phyloP scores from a whole-genome alignment of 1,139 yeast species.

The Yamadazyma triangularis region DNA sequence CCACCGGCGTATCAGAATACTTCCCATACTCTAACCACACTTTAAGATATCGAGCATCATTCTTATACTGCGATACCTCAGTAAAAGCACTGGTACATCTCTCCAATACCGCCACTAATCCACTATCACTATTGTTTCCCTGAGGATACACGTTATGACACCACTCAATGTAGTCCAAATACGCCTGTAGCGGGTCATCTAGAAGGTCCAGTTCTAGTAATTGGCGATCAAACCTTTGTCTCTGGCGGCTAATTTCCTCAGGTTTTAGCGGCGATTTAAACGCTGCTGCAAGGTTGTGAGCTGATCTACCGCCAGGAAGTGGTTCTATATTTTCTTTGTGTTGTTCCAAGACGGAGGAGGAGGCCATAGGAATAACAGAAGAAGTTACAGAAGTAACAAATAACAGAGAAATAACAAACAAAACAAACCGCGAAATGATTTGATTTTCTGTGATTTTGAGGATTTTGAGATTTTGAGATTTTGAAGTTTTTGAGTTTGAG shows the following conservation, averaged over 20 bases:
- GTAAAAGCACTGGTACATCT: slow-evolving; percentile 67
- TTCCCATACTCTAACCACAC: slow-evolving; percentile 78
- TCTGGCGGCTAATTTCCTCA: slow-evolving; percentile 19
- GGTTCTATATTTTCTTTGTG: slow-evolving; percentile 84
- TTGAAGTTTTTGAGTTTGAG: too few relatives aligned
- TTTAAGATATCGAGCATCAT: slow-evolving; percentile 74
- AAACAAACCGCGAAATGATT: too few relatives aligned
- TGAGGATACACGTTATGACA: slow-evolving; percentile 61
- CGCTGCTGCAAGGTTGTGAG: too few relatives aligned
- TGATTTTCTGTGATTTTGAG: too few relatives aligned
- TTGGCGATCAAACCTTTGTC: slow-evolving; percentile 40
- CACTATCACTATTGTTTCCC: slow-evolving; percentile 65
- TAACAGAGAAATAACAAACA: too few relatives aligned
- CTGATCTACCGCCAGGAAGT: slow-evolving; percentile 66
- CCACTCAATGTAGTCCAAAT: slow-evolving; percentile 72
- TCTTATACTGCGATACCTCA: slow-evolving; percentile 62
- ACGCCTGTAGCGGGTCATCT: slow-evolving; percentile 81
- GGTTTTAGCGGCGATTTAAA: too few relatives aligned
- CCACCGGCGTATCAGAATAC: slow-evolving; percentile 67
- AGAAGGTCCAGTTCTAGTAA: slow-evolving; percentile 48
- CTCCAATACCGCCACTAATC: slow-evolving; percentile 63
- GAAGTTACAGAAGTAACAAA: too few relatives aligned
- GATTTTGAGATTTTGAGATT: too few relatives aligned
- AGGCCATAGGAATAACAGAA: too few relatives aligned
- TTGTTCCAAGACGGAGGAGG: slow-evolving; percentile 54